A percentile compares a stretch with the other conserved stretches of the same genome.
Evolutionary conservation across 1,284 basidiomycete genomes (phyloP).

Genomic region (Blastosporella zonata): DNA sequence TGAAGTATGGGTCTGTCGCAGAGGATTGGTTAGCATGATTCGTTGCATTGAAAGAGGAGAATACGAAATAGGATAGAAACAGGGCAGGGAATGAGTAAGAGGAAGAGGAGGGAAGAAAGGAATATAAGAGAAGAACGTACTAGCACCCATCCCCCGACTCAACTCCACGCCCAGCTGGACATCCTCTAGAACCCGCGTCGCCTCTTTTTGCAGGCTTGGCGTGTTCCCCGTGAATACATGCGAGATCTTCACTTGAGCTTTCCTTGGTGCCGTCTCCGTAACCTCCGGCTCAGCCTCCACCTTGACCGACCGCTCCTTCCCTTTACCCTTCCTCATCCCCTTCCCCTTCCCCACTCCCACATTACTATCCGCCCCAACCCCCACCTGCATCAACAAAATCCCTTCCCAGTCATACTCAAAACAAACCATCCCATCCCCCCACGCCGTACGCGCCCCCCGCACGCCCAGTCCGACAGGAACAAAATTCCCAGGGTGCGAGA

Average conservation of each 20-base stretch:
- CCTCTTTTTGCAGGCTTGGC: slow-evolving; percentile 30
- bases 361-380: neutral
- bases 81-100: neutral
- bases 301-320: neutral
- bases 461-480: slow-evolving; percentile 23
- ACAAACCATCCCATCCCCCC: slow-evolving; percentile 36
- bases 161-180: slow-evolving; percentile 34
- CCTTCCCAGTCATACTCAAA: slow-evolving; percentile 26
- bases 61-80: too few species aligned
- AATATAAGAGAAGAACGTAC: too few species aligned
- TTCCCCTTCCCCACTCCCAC: neutral
- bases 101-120: neutral
- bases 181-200: slow-evolving; percentile 30
- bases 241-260: slow-evolving; percentile 12
- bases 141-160: too few species aligned
- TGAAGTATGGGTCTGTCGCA: slow-evolving; percentile 30
- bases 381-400: neutral
- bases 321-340: neutral
- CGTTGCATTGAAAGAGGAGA: too few species aligned
- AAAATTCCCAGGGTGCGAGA: slow-evolving; percentile 31
- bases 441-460: slow-evolving; percentile 21
- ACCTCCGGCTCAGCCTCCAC: neutral
- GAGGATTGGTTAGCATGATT: neutral
- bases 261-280: neutral
- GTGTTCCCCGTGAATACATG: slow-evolving; percentile 45